Conservation (phyloP, 345 rosid genomes). For the Ailanthus altissimus region DNA sequence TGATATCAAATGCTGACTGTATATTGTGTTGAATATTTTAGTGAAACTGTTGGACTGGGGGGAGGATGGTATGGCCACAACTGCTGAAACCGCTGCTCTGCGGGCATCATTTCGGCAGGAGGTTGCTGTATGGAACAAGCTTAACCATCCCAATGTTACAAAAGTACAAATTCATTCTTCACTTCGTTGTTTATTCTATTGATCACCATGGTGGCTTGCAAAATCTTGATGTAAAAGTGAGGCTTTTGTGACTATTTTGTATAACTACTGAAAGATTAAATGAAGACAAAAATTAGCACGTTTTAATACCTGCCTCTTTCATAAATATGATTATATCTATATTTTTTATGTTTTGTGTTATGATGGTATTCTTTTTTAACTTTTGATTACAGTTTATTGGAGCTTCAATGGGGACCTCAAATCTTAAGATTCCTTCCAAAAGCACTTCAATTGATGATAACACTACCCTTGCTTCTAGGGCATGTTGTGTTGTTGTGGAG, state of each 20-base stretch:
- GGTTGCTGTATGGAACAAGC: slow-evolving; percentile 98
- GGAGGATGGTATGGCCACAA: slow-evolving; percentile 61
- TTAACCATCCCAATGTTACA: slow-evolving; percentile 88
- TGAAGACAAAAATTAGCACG: background rate
- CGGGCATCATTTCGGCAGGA: slow-evolving; percentile 83
- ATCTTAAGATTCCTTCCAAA: slow-evolving; percentile 70
- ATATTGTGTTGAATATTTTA: slow-evolving; percentile 32
- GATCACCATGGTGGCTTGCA: background rate
- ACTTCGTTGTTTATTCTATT: slow-evolving; percentile 5
- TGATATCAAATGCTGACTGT: slow-evolving; percentile 10
- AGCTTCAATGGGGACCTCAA: slow-evolving; percentile 89
- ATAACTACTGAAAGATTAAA: background rate
- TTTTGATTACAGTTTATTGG: slow-evolving; percentile 67
- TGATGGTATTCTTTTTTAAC: background rate
- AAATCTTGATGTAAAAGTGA: background rate
- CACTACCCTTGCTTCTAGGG: slow-evolving; percentile 53
- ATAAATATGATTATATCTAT: background rate
- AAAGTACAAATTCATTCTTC: slow-evolving; percentile 45
- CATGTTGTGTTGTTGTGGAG: slow-evolving; percentile 93
- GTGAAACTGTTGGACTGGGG: slow-evolving; percentile 96
- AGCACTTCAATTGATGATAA: slow-evolving; percentile 37
- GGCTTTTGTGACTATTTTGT: slow-evolving; percentile 17
- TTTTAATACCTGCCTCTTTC: background rate
- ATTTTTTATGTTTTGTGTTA: slow-evolving; percentile 2
- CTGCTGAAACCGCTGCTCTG: slow-evolving; percentile 72